These are phyloP conservation scores for Apiotrichum mycotoxinovorans DNA, from an alignment of 1,284 basidiomycete species.

Conservation along the genomic window DNA sequence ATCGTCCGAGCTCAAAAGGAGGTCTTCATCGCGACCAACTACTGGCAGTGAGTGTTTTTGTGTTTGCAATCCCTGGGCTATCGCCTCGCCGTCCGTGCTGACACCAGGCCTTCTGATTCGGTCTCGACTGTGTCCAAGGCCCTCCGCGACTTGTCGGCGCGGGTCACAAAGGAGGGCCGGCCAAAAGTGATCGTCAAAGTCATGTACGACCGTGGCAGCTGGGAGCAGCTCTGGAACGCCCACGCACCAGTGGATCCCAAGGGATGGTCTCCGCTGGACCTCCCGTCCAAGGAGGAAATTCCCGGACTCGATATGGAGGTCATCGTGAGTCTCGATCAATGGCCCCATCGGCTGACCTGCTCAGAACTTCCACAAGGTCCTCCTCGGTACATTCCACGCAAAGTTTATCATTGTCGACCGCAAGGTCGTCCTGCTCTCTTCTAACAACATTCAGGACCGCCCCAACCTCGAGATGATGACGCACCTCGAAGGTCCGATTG, in stretches of 20 bases:
- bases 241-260: conserved; percentile 57
- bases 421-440: conserved; percentile 66
- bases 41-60: conserved; percentile 51
- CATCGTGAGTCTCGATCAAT: conserved; percentile 45
- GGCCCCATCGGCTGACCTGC: background rate
- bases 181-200: conserved; percentile 59
- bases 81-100: background rate
- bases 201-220: conserved; percentile 65
- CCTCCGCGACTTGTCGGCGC: conserved; percentile 57
- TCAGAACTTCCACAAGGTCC: conserved; percentile 54
- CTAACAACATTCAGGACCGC: conserved; percentile 65
- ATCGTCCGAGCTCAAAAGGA: conserved; percentile 59
- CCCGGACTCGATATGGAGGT: conserved; percentile 63
- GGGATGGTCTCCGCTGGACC: conserved; percentile 58
- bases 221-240: conserved; percentile 56
- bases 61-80: no score
- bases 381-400: conserved; percentile 71
- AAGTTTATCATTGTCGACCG: conserved; percentile 74
- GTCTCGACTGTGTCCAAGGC: conserved; percentile 58
- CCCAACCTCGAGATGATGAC: conserved; percentile 64
- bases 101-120: conserved; percentile 54
- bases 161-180: conserved; percentile 53
- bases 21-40: conserved; percentile 62
- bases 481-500: conserved; percentile 64
- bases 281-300: conserved; percentile 60